Conservation (phyloP, 164 flowering plant genomes). For the Litsea cubeba region DNA sequence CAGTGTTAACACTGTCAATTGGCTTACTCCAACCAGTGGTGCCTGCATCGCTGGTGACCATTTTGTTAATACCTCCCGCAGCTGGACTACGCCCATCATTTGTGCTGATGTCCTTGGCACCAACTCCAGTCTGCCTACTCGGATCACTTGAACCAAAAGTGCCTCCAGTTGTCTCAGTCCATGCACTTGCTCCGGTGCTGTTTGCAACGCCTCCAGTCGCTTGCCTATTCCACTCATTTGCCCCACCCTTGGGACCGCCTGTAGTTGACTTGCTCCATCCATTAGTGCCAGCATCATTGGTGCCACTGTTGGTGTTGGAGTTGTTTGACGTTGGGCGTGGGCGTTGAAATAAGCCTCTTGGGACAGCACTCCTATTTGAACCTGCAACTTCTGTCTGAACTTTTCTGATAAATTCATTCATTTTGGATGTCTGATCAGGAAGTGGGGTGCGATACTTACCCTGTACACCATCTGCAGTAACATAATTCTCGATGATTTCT, state of each 20-base stretch:
- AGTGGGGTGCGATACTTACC: slow-evolving; percentile 7
- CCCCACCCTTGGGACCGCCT: not conserved
- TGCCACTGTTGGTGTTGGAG: not conserved
- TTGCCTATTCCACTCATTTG: not conserved
- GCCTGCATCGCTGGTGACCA: too few species aligned
- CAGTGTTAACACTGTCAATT: not conserved
- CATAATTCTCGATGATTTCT: slow-evolving; percentile 9
- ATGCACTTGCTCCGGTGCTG: not conserved
- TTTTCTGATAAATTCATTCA: slow-evolving; percentile 24
- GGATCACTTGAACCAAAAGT: not conserved
- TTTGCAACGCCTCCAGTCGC: not conserved
- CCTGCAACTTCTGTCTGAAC: not conserved
- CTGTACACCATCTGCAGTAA: slow-evolving; percentile 1
- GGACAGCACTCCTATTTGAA: not conserved
- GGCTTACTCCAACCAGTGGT: not conserved
- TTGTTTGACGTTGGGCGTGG: not conserved
- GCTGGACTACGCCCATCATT: too few species aligned
- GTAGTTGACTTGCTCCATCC: not conserved
- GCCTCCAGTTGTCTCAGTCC: not conserved
- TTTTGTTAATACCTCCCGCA: too few species aligned
- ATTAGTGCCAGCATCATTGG: not conserved
- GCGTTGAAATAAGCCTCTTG: not conserved
- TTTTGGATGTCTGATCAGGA: slow-evolving; percentile 20
- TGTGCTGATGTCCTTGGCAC: not conserved
- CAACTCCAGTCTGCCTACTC: not conserved